Evolutionary conservation across 768 basidiomycete species (phyloP).

Genomic region (Mycena haematopus): DNA sequence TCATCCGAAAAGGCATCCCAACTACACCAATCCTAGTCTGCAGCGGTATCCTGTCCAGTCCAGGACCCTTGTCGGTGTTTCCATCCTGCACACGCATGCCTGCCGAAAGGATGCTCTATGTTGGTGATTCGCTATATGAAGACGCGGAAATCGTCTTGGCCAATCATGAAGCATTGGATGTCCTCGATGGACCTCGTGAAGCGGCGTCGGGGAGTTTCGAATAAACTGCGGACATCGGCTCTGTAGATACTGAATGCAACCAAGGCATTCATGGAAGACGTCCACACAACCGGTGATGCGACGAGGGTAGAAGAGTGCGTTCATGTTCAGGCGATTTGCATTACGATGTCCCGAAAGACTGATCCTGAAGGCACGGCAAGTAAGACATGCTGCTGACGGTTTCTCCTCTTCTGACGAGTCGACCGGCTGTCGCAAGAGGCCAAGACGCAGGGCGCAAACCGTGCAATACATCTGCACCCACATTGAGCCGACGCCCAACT

Average conservation of each 20-base stretch:
- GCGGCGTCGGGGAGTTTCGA: slow-evolving; percentile 33
- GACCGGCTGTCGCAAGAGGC: no score
- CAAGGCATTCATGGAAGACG: slow-evolving; percentile 50
- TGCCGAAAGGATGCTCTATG: slow-evolving; percentile 57
- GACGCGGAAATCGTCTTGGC: slow-evolving; percentile 62
- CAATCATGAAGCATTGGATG: slow-evolving; percentile 55
- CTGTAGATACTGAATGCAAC: slow-evolving; percentile 49
- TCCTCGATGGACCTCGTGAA: slow-evolving; percentile 49
- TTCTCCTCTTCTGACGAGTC: no score
- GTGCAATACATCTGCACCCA: no score
- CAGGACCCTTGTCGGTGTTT: slow-evolving; percentile 38
- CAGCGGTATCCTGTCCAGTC: slow-evolving; percentile 45
- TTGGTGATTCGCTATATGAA: slow-evolving; percentile 65
- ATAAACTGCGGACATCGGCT: slow-evolving; percentile 59
- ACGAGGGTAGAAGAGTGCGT: slow-evolving; percentile 42
- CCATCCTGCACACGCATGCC: slow-evolving; percentile 62
- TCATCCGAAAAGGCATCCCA: slow-evolving; percentile 46
- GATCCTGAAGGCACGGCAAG: slow-evolving; percentile 43
- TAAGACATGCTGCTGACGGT: slow-evolving; percentile 9
- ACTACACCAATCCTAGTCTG: slow-evolving; percentile 51
- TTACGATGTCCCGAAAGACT: slow-evolving; percentile 57
- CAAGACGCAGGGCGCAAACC: no score
- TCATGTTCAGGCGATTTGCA: slow-evolving; percentile 53
- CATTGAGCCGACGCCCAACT: no score
- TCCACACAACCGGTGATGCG: slow-evolving; percentile 42